A percentile compares a stretch with the other conserved stretches of the same genome.
phyloP scores from a whole-genome alignment of 1,284 basidiomycete genomes.

The Leucoagaricus sp. region DNA sequence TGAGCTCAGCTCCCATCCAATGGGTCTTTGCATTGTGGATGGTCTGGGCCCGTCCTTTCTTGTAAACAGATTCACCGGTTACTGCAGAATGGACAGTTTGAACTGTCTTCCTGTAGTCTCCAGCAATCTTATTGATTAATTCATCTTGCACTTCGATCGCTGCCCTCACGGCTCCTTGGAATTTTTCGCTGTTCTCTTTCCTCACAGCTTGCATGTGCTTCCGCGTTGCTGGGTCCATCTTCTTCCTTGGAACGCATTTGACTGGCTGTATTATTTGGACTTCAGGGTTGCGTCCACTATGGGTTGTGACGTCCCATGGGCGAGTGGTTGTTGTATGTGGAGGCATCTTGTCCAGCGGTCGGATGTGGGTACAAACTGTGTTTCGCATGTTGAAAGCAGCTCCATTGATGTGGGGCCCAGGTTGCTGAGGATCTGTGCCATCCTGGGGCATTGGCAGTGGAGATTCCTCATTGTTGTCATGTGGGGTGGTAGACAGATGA shows the following conservation, averaged over 20 bases:
- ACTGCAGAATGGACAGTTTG: too few species aligned
- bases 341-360: too few species aligned
- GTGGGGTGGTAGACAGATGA: too few species aligned
- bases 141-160: background rate
- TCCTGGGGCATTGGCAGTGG: too few species aligned
- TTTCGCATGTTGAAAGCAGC: too few species aligned
- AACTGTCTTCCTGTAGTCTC: background rate
- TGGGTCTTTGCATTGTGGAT: background rate
- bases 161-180: background rate
- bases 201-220: background rate
- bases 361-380: too few species aligned
- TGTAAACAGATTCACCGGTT: too few species aligned
- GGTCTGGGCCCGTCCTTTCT: background rate
- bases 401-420: too few species aligned
- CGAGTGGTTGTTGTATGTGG: too few species aligned
- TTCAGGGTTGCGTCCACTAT: background rate
- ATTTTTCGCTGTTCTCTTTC: background rate
- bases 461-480: too few species aligned
- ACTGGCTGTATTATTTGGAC: background rate
- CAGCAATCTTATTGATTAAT: background rate
- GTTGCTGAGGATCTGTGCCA: too few species aligned
- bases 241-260: background rate
- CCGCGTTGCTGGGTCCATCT: background rate
- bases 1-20: background rate
- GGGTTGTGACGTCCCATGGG: too few species aligned